Evolutionary conservation across 1,284 basidiomycete species (phyloP).

Genomic region (Fomitiporia mediterranea): DNA sequence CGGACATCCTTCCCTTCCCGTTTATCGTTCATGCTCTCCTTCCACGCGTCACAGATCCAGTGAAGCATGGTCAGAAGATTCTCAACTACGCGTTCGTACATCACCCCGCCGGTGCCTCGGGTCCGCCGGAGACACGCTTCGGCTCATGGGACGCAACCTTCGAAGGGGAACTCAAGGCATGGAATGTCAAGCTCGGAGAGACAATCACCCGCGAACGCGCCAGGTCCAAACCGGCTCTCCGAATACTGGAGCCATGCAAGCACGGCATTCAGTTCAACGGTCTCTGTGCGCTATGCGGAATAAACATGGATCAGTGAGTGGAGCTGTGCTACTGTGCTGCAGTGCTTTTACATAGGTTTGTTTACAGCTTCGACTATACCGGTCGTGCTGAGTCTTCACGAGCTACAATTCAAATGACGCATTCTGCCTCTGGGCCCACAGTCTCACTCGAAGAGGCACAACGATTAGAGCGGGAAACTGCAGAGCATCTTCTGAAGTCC

Average conservation of each 20-base stretch:
- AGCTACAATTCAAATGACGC: conserved; percentile 83
- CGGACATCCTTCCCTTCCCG: conserved; percentile 71
- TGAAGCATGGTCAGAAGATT: conserved; percentile 68
- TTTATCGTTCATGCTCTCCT: conserved; percentile 70
- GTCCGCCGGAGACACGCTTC: conserved; percentile 62
- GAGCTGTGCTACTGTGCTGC: neutral
- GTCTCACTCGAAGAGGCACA: conserved; percentile 84
- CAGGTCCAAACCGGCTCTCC: conserved; percentile 53
- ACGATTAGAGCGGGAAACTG: conserved; percentile 80
- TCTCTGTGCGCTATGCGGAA: conserved; percentile 90
- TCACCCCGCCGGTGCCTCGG: conserved; percentile 33
- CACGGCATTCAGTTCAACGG: conserved; percentile 92
- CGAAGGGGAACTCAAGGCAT: conserved; percentile 65
- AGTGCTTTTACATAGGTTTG: neutral
- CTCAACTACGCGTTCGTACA: conserved; percentile 76
- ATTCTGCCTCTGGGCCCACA: conserved; percentile 73
- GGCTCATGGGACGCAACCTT: conserved; percentile 86
- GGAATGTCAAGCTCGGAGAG: conserved; percentile 60
- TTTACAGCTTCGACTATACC: conserved; percentile 74
- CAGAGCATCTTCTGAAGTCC: conserved; percentile 68
- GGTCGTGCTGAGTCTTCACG: conserved; percentile 77
- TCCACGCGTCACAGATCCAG: conserved; percentile 37
- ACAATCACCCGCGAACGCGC: conserved; percentile 53
- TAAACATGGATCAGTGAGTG: conserved; percentile 86
- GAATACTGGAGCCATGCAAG: conserved; percentile 82